Percentiles rank a stretch among this genome's conserved stretches.
These are phyloP conservation scores for Thamnidium elegans DNA, from an alignment of 192 early-diverging fungal species.

Conservation along the genomic window DNA sequence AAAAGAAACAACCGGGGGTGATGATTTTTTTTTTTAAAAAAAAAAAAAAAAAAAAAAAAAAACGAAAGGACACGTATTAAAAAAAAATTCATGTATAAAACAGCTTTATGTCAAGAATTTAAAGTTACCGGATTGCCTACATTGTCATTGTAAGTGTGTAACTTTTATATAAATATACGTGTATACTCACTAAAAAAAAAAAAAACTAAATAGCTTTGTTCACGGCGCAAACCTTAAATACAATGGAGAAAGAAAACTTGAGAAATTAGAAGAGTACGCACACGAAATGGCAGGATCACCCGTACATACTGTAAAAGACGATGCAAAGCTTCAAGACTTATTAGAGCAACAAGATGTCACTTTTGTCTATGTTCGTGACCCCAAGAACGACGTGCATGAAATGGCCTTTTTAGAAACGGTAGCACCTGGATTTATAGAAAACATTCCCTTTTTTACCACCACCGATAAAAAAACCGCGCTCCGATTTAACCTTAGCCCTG, in stretches of 20 bases:
- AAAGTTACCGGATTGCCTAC: constrained; percentile 85
- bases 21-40: no score
- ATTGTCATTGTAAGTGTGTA: constrained; percentile 59
- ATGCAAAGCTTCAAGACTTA: constrained; percentile 36
- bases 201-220: constrained; percentile 23
- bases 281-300: neutral
- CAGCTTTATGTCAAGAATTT: constrained; percentile 57
- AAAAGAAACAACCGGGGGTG: neutral
- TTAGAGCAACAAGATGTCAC: constrained; percentile 43
- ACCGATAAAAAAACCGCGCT: constrained; percentile 28
- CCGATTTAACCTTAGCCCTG: constrained; percentile 15
- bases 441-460: constrained; percentile 35
- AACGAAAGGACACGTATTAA: neutral
- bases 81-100: neutral
- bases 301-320: constrained; percentile 1
- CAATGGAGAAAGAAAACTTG: neutral
- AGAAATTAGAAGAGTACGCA: constrained; percentile 6
- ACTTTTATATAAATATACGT: neutral
- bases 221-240: constrained; percentile 14
- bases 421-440: constrained; percentile 21
- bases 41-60: neutral
- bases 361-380: constrained; percentile 55
- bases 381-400: constrained; percentile 39
- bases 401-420: constrained; percentile 22
- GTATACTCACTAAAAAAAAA: neutral